Evolutionary conservation across 148 eudicot genomes (phyloP), one percentile per base, ranked within the genome.

Genomic region (Dianthus caryophyllus): DNA sequence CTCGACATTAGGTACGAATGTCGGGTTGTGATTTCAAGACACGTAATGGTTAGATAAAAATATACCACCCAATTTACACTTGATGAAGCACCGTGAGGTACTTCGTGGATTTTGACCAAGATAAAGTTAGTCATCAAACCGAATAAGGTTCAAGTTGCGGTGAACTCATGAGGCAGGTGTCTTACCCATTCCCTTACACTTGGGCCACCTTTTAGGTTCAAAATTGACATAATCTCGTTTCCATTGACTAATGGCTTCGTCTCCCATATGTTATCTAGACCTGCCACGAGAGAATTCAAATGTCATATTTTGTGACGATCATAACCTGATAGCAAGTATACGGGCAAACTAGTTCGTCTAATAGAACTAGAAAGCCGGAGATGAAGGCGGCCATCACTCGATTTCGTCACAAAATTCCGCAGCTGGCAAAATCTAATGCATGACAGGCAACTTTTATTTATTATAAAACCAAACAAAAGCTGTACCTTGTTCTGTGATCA

Each of bases 181-280:
- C 71, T 81, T 81, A 92, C 96, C 96, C 96, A 87, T 79, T 87
- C 82, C 69, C 20, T 77, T 22, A 92, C 84, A 41, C 76, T 65
- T n/a, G 92, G 97, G 53, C 97, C 96, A 22, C 90, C 97, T 77
- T 90, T 79, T n/a, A 88, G 78, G 76, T 86, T 75, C 80, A 94
- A 76, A 59, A 85, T 71, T 31, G 72, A 68, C 88, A 88, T 94
- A 75, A 94, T 88, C 39, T 88, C 92, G 72, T 79, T 88, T 30
- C 98, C 98, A 26, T 88, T 82, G 18, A 94, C 75, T 49, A 94
- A 55, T 8, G 93, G 90, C 77, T 90, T 86, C 64, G 76, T 22
- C 63, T 86, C 88, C 99, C 99, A 94, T 7, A 88, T 73, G 51
- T 72, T 83, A 41, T 93, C 95, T 27, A 93, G 77, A 59, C 84